phyloP scores from a whole-genome alignment of 208 protist genomes.

The Paratrypanosoma confusum region DNA sequence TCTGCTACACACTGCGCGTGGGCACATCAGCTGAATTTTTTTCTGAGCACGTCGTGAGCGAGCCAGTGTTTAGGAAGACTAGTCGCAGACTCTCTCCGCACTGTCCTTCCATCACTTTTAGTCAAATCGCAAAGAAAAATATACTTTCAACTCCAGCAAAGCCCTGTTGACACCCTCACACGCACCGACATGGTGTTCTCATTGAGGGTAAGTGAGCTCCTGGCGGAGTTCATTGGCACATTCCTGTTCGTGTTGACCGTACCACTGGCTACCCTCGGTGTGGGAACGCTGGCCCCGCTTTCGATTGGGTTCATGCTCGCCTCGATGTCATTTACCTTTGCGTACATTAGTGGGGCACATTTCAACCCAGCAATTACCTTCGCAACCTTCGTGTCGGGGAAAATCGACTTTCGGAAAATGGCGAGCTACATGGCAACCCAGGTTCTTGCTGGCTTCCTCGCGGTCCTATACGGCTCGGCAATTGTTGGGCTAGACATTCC shows the following conservation, averaged over 20 bases:
- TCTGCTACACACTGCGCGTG: too few relatives aligned
- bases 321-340: constrained; percentile 86
- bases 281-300: constrained; percentile 55
- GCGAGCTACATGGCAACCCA: constrained; percentile 68
- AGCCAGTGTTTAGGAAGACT: too few relatives aligned
- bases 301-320: constrained; percentile 82
- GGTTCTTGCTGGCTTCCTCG: constrained; percentile 53
- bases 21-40: too few relatives aligned
- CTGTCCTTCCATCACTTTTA: too few relatives aligned
- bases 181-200: constrained; percentile 55
- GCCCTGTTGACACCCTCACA: too few relatives aligned
- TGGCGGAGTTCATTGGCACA: constrained; percentile 78
- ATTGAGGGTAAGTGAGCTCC: constrained; percentile 40
- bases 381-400: constrained; percentile 71
- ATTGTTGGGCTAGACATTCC: constrained; percentile 73
- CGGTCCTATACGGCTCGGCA: constrained; percentile 54
- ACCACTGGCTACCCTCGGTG: constrained; percentile 49
- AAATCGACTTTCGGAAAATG: constrained; percentile 48
- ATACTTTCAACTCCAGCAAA: too few relatives aligned
- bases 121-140: too few relatives aligned
- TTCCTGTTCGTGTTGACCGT: constrained; percentile 79
- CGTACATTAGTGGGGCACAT: constrained; percentile 86
- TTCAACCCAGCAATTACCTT: constrained; percentile 91
- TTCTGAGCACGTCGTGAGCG: too few relatives aligned
- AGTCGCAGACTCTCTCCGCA: too few relatives aligned